Evolutionary conservation across 306 rosid species (phyloP).

Genomic region (Medicago ruthenica): DNA sequence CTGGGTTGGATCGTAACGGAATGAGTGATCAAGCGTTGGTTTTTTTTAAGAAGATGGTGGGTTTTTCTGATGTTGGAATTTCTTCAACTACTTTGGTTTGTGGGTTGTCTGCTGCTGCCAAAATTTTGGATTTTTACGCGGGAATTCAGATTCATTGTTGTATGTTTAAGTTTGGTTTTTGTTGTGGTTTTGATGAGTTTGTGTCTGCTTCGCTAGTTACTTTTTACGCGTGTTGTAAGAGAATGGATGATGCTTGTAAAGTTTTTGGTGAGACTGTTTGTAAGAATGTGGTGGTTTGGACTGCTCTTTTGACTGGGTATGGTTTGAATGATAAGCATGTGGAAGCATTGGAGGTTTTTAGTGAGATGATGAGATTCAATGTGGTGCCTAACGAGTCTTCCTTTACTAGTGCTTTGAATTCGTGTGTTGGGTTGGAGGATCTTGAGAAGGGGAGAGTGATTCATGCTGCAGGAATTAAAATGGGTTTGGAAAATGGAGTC

Average conservation of each 20-base stretch:
- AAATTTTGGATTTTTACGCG: conserved; percentile 37
- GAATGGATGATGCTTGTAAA: conserved; percentile 49
- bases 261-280: conserved; percentile 54
- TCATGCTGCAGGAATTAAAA: conserved; percentile 57
- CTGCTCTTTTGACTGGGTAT: conserved; percentile 82
- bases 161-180: conserved; percentile 58
- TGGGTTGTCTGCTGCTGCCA: conserved; percentile 74
- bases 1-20: conserved; percentile 76
- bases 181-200: conserved; percentile 59
- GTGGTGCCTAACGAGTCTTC: conserved; percentile 82
- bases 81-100: conserved; percentile 66
- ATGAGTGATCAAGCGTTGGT: conserved; percentile 65
- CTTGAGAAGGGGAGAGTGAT: conserved; percentile 68
- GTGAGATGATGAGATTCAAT: conserved; percentile 56
- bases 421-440: conserved; percentile 82
- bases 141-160: conserved; percentile 76
- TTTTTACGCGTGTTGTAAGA: conserved; percentile 70
- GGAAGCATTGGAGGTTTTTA: conserved; percentile 64
- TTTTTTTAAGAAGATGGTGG: conserved; percentile 61
- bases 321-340: conserved; percentile 58
- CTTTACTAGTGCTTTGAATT: conserved; percentile 82
- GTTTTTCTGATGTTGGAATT: conserved; percentile 39
- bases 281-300: conserved; percentile 83
- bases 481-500: conserved; percentile 60
- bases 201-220: conserved; percentile 75